Conservation (phyloP, 306 rosid species). For the Dicorynia guianensis region DNA sequence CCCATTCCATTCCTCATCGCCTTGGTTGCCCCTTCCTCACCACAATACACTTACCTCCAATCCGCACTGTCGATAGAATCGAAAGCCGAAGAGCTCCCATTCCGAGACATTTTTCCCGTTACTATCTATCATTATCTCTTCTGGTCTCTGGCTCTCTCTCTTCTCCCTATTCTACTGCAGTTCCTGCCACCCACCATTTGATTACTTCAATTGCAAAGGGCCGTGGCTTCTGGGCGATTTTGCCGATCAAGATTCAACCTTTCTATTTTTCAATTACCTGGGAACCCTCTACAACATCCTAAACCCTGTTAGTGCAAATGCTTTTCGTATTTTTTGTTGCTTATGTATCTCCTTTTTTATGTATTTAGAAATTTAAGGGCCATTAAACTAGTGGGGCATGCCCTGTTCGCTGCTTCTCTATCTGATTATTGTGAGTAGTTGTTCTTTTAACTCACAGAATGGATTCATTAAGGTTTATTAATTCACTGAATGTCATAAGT, state of each 20-base stretch:
- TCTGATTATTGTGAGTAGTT: slow-evolving; percentile 18
- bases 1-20: slow-evolving; percentile 42
- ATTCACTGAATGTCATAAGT: slow-evolving; percentile 13
- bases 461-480: slow-evolving; percentile 6
- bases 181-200: neutral
- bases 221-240: slow-evolving; percentile 16
- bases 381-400: neutral
- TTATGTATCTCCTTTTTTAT: neutral
- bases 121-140: slow-evolving; percentile 9
- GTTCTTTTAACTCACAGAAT: slow-evolving; percentile 10
- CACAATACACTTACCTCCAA: too few relatives aligned
- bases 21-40: neutral
- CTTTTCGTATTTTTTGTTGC: neutral
- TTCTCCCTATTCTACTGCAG: neutral
- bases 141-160: too few relatives aligned
- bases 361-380: neutral
- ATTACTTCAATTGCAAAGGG: neutral
- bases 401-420: slow-evolving; percentile 20
- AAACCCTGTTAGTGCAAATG: slow-evolving; percentile 8
- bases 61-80: neutral
- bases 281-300: too few relatives aligned
- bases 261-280: neutral
- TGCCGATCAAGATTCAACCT: slow-evolving; percentile 40
- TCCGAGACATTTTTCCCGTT: slow-evolving; percentile 16
- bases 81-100: slow-evolving; percentile 9